Conservation (phyloP, 495 filamentous ascomycete species). For the Podospora tetraspora region DNA sequence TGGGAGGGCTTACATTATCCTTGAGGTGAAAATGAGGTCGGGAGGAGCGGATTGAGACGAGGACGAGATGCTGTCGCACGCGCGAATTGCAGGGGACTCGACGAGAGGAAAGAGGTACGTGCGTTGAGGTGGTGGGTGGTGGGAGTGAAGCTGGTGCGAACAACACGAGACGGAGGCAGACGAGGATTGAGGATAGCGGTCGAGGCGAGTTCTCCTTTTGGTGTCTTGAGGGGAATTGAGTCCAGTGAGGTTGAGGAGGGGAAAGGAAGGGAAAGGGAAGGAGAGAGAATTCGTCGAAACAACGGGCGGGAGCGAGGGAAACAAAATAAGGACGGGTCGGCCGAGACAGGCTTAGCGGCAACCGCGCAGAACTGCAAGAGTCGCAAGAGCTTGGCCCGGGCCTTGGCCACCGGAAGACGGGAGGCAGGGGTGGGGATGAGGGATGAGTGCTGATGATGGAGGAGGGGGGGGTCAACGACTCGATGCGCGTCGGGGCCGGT, state of each 20-base stretch:
- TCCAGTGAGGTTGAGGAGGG: conserved; percentile 33
- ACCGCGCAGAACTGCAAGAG: conserved; percentile 20
- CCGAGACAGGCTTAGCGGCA: not conserved
- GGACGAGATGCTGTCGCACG: not conserved
- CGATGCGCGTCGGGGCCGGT: too few species aligned
- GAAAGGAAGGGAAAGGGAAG: conserved; percentile 17
- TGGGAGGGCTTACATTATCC: conserved; percentile 7
- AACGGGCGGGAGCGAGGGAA: conserved; percentile 20
- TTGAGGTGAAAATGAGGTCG: not conserved
- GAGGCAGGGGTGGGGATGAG: conserved; percentile 1
- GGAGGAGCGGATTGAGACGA: not conserved
- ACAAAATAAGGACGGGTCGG: conserved; percentile 28
- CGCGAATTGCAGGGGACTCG: not conserved
- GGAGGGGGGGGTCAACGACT: not conserved
- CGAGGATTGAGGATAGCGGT: conserved; percentile 2
- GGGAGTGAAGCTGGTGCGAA: conserved; percentile 16
- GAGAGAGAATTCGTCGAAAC: conserved; percentile 8
- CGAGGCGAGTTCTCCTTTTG: conserved; percentile 18
- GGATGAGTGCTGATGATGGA: not conserved
- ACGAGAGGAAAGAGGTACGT: not conserved
- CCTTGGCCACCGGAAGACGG: conserved; percentile 24
- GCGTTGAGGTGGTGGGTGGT: not conserved
- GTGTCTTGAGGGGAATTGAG: conserved; percentile 17
- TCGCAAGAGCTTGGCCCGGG: not conserved
- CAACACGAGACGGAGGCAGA: conserved; percentile 32